Evolutionary conservation across 768 basidiomycete species (phyloP).

Genomic region (Mycena galericulata): DNA sequence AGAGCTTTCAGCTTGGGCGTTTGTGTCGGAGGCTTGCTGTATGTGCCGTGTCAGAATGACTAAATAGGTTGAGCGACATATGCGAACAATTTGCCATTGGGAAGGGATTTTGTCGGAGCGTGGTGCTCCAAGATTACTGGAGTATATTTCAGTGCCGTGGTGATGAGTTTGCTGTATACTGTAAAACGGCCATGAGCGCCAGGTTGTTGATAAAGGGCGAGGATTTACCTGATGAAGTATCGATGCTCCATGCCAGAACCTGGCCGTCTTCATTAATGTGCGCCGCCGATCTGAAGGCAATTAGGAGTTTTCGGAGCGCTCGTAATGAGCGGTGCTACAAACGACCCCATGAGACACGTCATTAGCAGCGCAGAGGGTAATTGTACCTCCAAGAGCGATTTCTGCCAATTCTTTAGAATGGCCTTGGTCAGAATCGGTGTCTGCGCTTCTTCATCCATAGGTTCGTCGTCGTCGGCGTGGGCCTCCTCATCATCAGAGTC

Average conservation of each 20-base stretch:
- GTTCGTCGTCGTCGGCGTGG: constrained; percentile 57
- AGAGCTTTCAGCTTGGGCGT: constrained; percentile 85
- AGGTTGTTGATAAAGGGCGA: neutral
- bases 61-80: constrained; percentile 10
- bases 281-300: constrained; percentile 92
- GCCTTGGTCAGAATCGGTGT: constrained; percentile 75
- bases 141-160: constrained; percentile 89
- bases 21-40: constrained; percentile 88
- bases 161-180: constrained; percentile 97
- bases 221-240: constrained; percentile 76
- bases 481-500: constrained; percentile 59
- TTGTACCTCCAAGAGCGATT: constrained; percentile 83
- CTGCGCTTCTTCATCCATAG: constrained; percentile 61
- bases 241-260: constrained; percentile 87
- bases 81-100: constrained; percentile 84
- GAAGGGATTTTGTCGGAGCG: constrained; percentile 84
- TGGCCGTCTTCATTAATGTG: constrained; percentile 90
- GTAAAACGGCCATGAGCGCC: neutral
- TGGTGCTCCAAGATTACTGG: constrained; percentile 91
- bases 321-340: constrained; percentile 87
- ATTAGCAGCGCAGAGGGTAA: neutral
- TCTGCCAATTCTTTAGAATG: constrained; percentile 87
- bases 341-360: neutral
- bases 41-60: constrained; percentile 12
- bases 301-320: constrained; percentile 83